Conservation (phyloP, 2,329 filamentous ascomycete genomes). For the Sphaerulina musiva region DNA sequence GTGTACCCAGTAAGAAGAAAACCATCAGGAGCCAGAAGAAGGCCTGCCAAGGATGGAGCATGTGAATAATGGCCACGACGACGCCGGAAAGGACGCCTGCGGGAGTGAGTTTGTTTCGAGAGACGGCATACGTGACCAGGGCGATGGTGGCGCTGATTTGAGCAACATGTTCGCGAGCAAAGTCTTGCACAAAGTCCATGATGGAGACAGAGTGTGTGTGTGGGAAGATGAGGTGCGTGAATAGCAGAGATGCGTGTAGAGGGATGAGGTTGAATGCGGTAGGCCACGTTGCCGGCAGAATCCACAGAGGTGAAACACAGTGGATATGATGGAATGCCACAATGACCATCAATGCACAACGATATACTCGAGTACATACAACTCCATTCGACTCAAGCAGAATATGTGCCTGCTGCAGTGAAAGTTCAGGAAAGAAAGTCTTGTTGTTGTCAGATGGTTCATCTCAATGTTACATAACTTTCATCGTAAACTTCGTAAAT, state of each 20-base stretch:
- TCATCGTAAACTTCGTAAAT: conserved; percentile 20
- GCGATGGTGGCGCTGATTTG: conserved; percentile 30
- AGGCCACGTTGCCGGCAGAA: too few relatives aligned
- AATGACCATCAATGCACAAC: too few relatives aligned
- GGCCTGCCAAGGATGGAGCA: conserved; percentile 87
- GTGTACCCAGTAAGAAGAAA: conserved; percentile 81
- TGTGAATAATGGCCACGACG: conserved; percentile 70
- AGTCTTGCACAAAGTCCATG: conserved; percentile 24
- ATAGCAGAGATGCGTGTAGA: background rate
- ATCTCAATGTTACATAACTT: conserved; percentile 5
- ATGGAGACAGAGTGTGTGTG: background rate
- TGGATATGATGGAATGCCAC: too few relatives aligned
- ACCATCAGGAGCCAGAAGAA: conserved; percentile 76
- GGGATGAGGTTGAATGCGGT: too few relatives aligned
- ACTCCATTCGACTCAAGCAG: too few relatives aligned
- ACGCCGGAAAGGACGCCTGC: conserved; percentile 65
- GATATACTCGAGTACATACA: too few relatives aligned
- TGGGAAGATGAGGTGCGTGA: background rate
- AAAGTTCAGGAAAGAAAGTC: background rate
- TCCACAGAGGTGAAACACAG: too few relatives aligned
- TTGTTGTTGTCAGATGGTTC: background rate
- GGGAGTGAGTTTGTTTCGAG: conserved; percentile 56
- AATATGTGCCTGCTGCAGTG: background rate
- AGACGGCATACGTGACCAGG: conserved; percentile 49
- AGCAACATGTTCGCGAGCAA: conserved; percentile 21